Evolutionary conservation across 768 basidiomycete genomes (phyloP).

Genomic region (Leccinum longicurvipes): DNA sequence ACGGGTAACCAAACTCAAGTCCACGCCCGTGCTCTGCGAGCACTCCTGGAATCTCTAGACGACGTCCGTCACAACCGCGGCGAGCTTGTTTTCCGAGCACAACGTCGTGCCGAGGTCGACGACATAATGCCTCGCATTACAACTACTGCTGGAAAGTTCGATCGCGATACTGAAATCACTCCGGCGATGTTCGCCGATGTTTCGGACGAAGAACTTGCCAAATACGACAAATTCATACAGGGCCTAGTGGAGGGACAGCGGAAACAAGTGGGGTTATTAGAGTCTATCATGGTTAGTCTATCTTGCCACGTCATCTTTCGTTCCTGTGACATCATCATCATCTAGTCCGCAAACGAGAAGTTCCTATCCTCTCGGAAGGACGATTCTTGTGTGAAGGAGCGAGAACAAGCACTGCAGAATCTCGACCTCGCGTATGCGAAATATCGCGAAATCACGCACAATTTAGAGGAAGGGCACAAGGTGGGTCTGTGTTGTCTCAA

Average conservation of each 20-base stretch:
- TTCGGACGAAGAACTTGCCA: conserved; percentile 71
- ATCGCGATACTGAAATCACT: conserved; percentile 64
- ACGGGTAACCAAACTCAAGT: conserved; percentile 50
- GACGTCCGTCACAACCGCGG: conserved; percentile 59
- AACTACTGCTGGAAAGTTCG: conserved; percentile 61
- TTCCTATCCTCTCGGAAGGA: conserved; percentile 78
- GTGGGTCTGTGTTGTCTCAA: conserved; percentile 33
- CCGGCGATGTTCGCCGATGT: conserved; percentile 88
- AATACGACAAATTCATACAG: conserved; percentile 75
- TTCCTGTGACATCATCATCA: neutral
- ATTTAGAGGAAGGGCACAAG: conserved; percentile 87
- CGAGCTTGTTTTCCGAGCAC: conserved; percentile 62
- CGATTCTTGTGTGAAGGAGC: conserved; percentile 71
- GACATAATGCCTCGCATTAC: conserved; percentile 71
- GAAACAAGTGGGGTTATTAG: conserved; percentile 64
- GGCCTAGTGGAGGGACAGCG: conserved; percentile 50
- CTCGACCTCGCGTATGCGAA: conserved; percentile 85
- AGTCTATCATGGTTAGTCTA: conserved; percentile 59
- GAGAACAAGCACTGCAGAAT: conserved; percentile 78
- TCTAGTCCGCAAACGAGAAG: conserved; percentile 60
- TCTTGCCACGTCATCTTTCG: neutral
- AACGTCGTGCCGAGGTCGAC: conserved; percentile 59
- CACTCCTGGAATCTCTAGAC: conserved; percentile 76
- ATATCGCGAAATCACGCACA: conserved; percentile 78
- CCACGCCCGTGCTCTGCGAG: conserved; percentile 68